Evolutionary conservation across 129 eudicot genomes (phyloP), one percentile per base, ranked within the genome.

Genomic region (Pulicaria dysenterica): DNA sequence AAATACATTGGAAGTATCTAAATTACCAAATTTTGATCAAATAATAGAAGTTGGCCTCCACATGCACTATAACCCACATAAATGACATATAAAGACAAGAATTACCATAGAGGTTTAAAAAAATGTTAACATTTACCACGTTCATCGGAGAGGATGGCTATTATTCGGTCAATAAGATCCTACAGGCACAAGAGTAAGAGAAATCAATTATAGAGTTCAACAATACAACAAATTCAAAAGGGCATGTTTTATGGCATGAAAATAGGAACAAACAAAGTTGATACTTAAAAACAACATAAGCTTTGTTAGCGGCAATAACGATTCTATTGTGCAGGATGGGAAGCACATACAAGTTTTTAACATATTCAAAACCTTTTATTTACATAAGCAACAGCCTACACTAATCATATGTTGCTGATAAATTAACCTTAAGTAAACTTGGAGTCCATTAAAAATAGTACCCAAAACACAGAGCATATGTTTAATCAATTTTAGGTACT

Each of bases 141-240:
- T 14, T 90, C 99, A 78, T 90, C 96, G 5, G 94, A 84, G 46
- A 95, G 82, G 67, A 86, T 74, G 57, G 83, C 81, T 77, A 88
- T 61, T 77, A 95, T 84, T 36, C 99, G 86, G 49, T 90, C 97
- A 69, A 85, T 88, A 44, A 95, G 99, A 76, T 95, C 99, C 99
- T 95, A 76, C 73, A 76, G 10, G 9, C 58, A 70, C 53, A 70
- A 70, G 50, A 69, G 45, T 48, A 70, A 51, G 72, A 70, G 19
- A 19, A 14, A 77, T 77, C 17, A 58, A 67, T 31, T 49, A 7
- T 61, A 49, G 15, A 31, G n/a, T 50, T 54, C 38, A 46, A 44
- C 64, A 65, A 55, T 55, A 75, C 67, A 55, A 31, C 34, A 10
- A 37, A 44, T 14, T 24, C 16, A 14, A 57, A 44, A 14, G 37